phyloP scores from a whole-genome alignment of 441 rosid species.

The Caryocar brasiliense region DNA sequence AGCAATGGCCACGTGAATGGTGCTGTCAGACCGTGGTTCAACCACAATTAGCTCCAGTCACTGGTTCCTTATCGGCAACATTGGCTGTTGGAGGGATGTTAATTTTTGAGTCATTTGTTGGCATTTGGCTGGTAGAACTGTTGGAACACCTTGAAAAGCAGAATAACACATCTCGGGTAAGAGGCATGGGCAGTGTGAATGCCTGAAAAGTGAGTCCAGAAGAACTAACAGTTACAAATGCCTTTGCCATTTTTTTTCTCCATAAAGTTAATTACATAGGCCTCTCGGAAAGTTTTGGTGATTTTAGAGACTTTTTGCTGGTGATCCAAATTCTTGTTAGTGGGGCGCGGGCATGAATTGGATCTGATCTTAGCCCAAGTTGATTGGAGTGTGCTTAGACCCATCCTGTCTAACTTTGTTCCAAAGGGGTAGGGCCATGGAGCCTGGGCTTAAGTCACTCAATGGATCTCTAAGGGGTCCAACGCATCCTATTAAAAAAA shows the following conservation, averaged over 20 bases:
- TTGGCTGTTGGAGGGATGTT: constrained; percentile 17
- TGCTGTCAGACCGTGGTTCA: constrained; percentile 59
- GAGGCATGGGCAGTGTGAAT: not conserved
- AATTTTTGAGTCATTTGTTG: constrained; percentile 17
- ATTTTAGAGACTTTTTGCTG: too few relatives aligned
- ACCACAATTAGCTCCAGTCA: constrained; percentile 29
- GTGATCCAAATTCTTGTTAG: too few relatives aligned
- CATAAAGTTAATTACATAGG: constrained; percentile 12
- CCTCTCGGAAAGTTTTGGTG: constrained; percentile 7
- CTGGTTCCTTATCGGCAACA: not conserved
- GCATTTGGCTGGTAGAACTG: constrained; percentile 32
- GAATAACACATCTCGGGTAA: constrained; percentile 9
- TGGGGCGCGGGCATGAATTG: too few relatives aligned
- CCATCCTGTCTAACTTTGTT: too few relatives aligned
- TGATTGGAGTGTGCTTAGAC: too few relatives aligned
- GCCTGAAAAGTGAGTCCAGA: constrained; percentile 13
- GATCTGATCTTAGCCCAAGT: too few relatives aligned
- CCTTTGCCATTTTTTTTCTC: constrained; percentile 4
- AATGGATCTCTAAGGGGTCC: too few relatives aligned
- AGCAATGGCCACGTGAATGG: constrained; percentile 51
- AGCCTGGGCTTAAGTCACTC: too few relatives aligned
- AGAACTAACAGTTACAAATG: constrained; percentile 33
- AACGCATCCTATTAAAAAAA: too few relatives aligned
- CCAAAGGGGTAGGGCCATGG: too few relatives aligned
- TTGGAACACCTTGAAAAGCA: constrained; percentile 12